phyloP scores from a whole-genome alignment of 768 basidiomycete species.

The Aureoboletus auriporus region DNA sequence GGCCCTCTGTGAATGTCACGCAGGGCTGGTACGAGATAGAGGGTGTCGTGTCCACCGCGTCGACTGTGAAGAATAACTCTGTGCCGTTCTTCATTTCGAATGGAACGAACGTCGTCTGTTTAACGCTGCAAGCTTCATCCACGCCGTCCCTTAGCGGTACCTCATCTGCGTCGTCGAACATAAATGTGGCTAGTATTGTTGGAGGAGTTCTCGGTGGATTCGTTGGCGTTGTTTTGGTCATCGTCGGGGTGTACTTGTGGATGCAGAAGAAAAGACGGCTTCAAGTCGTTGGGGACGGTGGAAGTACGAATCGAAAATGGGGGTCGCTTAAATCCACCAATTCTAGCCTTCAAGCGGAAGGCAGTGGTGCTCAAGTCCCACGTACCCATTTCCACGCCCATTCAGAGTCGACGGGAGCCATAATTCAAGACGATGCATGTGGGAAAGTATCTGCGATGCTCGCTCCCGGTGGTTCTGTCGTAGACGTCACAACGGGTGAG shows the following conservation, averaged over 20 bases:
- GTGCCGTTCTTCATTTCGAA: conserved; percentile 33
- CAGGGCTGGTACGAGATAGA: conserved; percentile 45
- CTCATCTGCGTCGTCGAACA: conserved; percentile 22
- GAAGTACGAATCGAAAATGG: conserved; percentile 21
- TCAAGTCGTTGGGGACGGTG: conserved; percentile 23
- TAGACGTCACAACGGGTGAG: conserved; percentile 14
- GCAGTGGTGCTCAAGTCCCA: neutral
- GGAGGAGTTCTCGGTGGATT: conserved; percentile 50
- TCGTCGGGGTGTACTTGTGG: conserved; percentile 31
- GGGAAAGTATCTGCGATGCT: conserved; percentile 12
- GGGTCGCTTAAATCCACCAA: conserved; percentile 23
- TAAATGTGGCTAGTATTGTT: conserved; percentile 42
- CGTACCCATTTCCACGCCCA: conserved; percentile 13
- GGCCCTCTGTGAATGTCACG: conserved; percentile 44
- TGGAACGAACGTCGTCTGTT: conserved; percentile 35
- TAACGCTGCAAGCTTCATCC: conserved; percentile 19
- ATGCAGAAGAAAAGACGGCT: conserved; percentile 12
- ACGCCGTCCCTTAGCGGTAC: conserved; percentile 5
- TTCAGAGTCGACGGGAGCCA: conserved; percentile 21
- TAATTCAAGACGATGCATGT: conserved; percentile 8
- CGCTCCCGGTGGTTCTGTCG: conserved; percentile 22
- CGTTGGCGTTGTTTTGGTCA: conserved; percentile 32
- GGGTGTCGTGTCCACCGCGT: conserved; percentile 14
- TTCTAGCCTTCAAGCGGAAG: conserved; percentile 12
- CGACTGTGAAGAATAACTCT: conserved; percentile 17